Base-by-base conservation (phyloP, 148 eudicot species). In the Dysphania ambrosioides region DNA sequence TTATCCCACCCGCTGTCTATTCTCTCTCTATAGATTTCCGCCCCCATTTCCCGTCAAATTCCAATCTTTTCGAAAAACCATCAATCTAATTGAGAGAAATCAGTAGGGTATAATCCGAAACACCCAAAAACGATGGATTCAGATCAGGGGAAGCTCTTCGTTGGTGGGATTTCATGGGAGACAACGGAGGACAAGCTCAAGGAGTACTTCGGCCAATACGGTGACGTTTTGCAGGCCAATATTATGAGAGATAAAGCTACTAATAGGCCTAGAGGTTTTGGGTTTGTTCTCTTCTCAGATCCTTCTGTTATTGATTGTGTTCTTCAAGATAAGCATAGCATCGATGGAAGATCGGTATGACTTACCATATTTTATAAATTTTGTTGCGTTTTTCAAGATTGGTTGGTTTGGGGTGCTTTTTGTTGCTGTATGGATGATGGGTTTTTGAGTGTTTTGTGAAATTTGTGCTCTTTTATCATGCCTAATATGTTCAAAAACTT, bases 141-240 rank as follows among this genome's bases (percentile, higher is more conserved):
- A 71, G 98, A 94, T 84, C 97, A 94, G 62, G 97, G 91, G 13
- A 94, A 94, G 79, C 77, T 94, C 31, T 94, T 94, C 72, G 88
- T 94, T 6, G 98, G 98, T 24, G 98, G 98, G 71, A 86, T 93
- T 36, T 91, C 98, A 77, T 93, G 97, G 97, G 98, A 93, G 72
- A 93, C 98, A 11, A 53, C 79, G 0, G 97, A 94, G 75, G 96
- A 89, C 12, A 90, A 86, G 80, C 82, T 94, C 0, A 87, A 80
- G 77, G 95, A 91, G 8, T 86, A 94, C 75, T 94, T 94, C 66
- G 82, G 81, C 47, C 80, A 79, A 58, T 94, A 89, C 49, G 98
- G 98, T 0, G 87, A 90, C n/a, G 93, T 91, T 75, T 53, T 79
- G 36, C 91, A 89, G 68, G 81, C 91, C 24, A 88, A 87, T 19